Evolutionary conservation across 2,329 filamentous ascomycete species (phyloP).

Genomic region (Sporothrix pallida): DNA sequence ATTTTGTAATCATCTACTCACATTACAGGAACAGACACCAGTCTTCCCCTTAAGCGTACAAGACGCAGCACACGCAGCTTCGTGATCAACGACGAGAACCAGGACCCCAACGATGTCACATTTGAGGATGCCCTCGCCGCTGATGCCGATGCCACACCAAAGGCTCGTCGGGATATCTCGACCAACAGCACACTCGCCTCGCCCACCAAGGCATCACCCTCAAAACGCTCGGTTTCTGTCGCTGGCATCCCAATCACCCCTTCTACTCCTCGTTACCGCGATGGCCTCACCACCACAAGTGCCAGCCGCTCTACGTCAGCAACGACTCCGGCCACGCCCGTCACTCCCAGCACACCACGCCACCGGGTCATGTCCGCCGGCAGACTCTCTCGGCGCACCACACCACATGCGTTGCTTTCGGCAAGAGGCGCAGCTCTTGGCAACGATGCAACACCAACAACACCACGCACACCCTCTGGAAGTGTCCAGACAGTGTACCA

Average conservation of each 20-base stretch:
- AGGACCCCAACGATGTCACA: constrained; percentile 58
- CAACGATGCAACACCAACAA: constrained; percentile 43
- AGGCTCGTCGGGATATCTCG: constrained; percentile 31
- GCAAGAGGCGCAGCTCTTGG: neutral
- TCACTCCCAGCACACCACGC: constrained; percentile 77
- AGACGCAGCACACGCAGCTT: constrained; percentile 52
- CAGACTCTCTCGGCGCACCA: constrained; percentile 76
- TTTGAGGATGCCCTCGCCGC: constrained; percentile 47
- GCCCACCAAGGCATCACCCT: constrained; percentile 28
- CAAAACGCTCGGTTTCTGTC: neutral
- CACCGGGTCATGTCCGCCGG: constrained; percentile 81
- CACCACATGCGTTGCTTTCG: constrained; percentile 59
- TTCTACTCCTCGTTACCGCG: constrained; percentile 76
- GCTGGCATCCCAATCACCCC: constrained; percentile 65
- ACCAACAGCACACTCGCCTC: neutral
- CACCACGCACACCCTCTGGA: constrained; percentile 71
- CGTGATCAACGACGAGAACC: constrained; percentile 69
- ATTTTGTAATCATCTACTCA: constrained; percentile 19
- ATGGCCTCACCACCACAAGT: constrained; percentile 61
- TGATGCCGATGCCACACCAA: constrained; percentile 29
- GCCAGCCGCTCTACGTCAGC: constrained; percentile 10
- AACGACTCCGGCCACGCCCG: constrained; percentile 40
- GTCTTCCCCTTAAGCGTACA: constrained; percentile 53
- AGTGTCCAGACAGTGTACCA: constrained; percentile 78
- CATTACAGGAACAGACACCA: constrained; percentile 37